Evolutionary conservation across 2,329 filamentous ascomycete species (phyloP), one percentile per base, ranked within the genome.

Genomic region (Pseudogymnoascus sp.): DNA sequence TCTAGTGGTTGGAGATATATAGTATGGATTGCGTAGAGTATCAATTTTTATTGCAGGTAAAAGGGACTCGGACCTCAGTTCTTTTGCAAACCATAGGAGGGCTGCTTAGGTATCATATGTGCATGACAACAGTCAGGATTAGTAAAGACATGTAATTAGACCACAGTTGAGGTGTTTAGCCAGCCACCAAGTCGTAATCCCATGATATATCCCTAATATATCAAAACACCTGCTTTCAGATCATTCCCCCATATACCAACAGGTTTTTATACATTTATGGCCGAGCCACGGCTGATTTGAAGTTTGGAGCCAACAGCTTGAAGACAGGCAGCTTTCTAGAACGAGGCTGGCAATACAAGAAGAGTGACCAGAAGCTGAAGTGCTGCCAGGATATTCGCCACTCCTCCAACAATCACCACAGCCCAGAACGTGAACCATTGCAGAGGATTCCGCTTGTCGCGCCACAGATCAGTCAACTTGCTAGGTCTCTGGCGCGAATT

Each of bases 351-450:
- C 37, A 38, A 38, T 38, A 38, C 37, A 38, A 38, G 37, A 38
- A 38, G 37, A 38, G 37, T 38, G 37, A 7, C 37, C 5, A 38
- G 37, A 38, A 67, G 33, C 63, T 69, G 67, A 14, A 68, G 19
- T 19, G 65, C 26, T 14, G 50, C 63, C 37, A 68, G 16, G n/a
- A 68, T 38, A 40, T 63, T 61, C 13, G 65, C 60, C 21, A 68
- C 8, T n/a, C 65, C 67, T 8, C 68, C 69, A 33, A 70, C 33
- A 19, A 64, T 19, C 19, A 70, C 47, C 6, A 70, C 67, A 13
- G 68, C 68, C 69, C 68, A 70, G 61, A 70, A 70, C 1, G 68
- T 70, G 44, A 67, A 69, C 66, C 66, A 70, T 61, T 67, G 67
- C 13, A 68, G 29, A 5, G 63, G 59, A 62, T 69, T 63, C 21